Evolutionary conservation across 176 grass and related monocot genomes (phyloP).

Genomic region (Rhipidocladum racemiflorum): DNA sequence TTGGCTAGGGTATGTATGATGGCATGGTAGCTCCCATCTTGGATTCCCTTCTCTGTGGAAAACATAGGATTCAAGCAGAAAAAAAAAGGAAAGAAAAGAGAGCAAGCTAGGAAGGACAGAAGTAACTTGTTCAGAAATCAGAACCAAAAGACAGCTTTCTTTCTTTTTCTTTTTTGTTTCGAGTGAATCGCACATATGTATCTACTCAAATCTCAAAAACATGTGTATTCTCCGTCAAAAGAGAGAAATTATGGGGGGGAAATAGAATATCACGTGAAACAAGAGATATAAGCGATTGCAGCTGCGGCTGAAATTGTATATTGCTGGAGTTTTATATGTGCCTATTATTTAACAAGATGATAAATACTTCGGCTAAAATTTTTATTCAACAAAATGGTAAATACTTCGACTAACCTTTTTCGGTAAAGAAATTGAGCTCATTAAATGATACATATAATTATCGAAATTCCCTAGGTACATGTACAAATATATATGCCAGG

Average conservation of each 20-base stretch:
- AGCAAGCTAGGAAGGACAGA: not conserved
- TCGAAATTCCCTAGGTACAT: not conserved
- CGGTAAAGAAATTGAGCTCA: not conserved
- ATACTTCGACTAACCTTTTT: not conserved
- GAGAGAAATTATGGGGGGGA: not conserved
- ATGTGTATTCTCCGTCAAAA: not conserved
- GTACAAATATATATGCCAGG: too few species aligned
- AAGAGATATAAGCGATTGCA: not conserved
- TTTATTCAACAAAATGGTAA: not conserved
- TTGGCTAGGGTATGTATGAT: conserved; percentile 14
- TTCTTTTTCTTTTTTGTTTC: not conserved
- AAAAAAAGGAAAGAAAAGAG: not conserved
- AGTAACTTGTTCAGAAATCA: not conserved
- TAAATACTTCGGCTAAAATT: too few species aligned
- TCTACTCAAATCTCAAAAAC: not conserved
- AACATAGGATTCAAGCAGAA: conserved; percentile 31
- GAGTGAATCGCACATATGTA: not conserved
- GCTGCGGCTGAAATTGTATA: too few species aligned
- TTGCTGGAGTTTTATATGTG: not conserved
- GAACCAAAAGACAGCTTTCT: not conserved
- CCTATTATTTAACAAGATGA: not conserved
- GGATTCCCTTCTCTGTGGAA: conserved; percentile 34
- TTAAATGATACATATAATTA: not conserved
- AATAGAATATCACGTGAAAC: not conserved
- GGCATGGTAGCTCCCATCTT: conserved; percentile 26